Evolutionary conservation across 1,284 basidiomycete genomes (phyloP).

Genomic region (Boletus sp.): DNA sequence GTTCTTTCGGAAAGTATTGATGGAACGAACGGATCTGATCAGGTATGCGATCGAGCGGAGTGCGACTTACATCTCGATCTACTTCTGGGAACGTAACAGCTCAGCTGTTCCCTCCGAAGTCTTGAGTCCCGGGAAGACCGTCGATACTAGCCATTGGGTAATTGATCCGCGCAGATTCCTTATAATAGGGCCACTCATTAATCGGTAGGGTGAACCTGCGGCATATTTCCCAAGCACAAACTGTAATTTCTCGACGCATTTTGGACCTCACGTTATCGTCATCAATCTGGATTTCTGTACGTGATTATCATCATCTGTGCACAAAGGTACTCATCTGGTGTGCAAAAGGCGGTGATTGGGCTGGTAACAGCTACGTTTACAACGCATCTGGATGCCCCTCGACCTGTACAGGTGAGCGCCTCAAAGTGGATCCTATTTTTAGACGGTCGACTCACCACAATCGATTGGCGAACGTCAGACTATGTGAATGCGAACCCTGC

Average conservation of each 20-base stretch:
- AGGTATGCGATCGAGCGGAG: constrained; percentile 26
- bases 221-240: constrained; percentile 21
- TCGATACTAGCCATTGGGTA: constrained; percentile 22
- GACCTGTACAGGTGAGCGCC: constrained; percentile 32
- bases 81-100: constrained; percentile 21
- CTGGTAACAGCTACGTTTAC: constrained; percentile 32
- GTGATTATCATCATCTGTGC: neutral
- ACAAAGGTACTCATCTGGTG: neutral
- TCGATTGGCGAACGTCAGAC: neutral
- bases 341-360: constrained; percentile 39
- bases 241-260: constrained; percentile 20
- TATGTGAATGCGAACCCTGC: constrained; percentile 9
- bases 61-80: constrained; percentile 17
- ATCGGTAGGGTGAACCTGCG: constrained; percentile 13
- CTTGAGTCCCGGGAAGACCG: neutral
- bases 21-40: neutral
- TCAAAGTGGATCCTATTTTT: neutral
- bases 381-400: constrained; percentile 33
- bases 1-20: neutral
- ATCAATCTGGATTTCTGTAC: constrained; percentile 20
- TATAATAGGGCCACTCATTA: neutral
- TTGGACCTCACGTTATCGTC: constrained; percentile 16
- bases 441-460: neutral
- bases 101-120: constrained; percentile 17
- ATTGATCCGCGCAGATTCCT: neutral